Evolutionary conservation across 2,329 filamentous ascomycete genomes (phyloP), one percentile per base, ranked within the genome.

Genomic region (Stachybotrys chlorohalonatus): DNA sequence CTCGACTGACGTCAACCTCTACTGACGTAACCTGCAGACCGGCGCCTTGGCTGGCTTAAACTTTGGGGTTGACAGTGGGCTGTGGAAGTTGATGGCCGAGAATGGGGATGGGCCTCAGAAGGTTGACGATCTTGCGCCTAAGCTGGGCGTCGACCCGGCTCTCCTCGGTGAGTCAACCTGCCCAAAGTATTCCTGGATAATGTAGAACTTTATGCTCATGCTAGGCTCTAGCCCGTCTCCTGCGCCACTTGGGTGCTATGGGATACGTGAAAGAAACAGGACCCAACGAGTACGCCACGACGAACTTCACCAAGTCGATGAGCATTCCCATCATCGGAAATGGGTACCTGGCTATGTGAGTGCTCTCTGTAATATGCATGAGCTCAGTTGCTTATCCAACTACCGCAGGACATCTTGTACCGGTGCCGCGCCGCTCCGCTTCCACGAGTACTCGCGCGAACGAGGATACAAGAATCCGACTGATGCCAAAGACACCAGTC

Each of bases 201-300:
- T 24, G 24, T 4, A 24, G 24, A 24, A 24, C 24, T 24, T 4
- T 24, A 4, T 24, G 24, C 24, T 24, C 24, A 24, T 24, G 24
- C 24, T 2, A 56, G 31, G 53, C 52, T 1, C 55, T 60, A 30
- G 60, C 66, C 3, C 69, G 70, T 8, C 57, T 74, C 36, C 61
- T 75, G 60, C 61, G 68, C 13, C 72, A 75, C 54, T 56, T 74
- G 1, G 64, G 60, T 1, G 66, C 71, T 0, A 72, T 74, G 68
- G 72, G 72, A 0, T 71, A 74, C 56, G 60, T 75, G 49, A 59
- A 61, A 1, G 71, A 75, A 56, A 63, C 64, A 0, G 68, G 60
- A 0, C 52, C 56, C 0, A 69, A 75, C 48, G 63, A 67, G 31
- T 75, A 74, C 58, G 58, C 60, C 57, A 61, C 66, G 0, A 75